phyloP scores from a whole-genome alignment of 305 asterid genomes.

The Galium porrigens region DNA sequence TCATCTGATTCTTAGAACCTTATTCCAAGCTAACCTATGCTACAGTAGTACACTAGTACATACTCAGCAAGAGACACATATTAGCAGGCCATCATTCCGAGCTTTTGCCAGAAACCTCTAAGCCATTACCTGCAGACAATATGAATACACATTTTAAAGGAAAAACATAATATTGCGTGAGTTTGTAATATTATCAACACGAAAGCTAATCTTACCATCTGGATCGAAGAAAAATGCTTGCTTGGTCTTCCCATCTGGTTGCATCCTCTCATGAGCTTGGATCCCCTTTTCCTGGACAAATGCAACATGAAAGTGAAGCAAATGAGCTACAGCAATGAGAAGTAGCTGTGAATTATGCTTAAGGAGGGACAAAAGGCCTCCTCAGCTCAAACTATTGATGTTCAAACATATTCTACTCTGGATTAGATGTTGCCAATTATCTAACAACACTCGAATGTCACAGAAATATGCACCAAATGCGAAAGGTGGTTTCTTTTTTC shows the following conservation, averaged over 20 bases:
- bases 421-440: background rate
- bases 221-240: conserved; percentile 89
- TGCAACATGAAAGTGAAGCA: background rate
- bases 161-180: background rate
- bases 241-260: conserved; percentile 56
- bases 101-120: conserved; percentile 48
- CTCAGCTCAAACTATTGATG: background rate
- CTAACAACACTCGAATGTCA: background rate
- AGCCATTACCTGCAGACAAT: conserved; percentile 57
- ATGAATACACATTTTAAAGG: background rate
- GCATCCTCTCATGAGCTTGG: conserved; percentile 37
- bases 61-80: background rate
- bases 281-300: conserved; percentile 52
- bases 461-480: background rate
- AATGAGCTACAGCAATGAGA: background rate
- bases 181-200: background rate
- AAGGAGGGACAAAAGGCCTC: background rate
- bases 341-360: background rate
- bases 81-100: conserved; percentile 20
- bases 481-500: background rate
- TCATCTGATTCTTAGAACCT: background rate
- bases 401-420: background rate
- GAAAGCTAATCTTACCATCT: conserved; percentile 42
- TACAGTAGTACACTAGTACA: background rate
- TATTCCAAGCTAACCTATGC: background rate